Base-by-base conservation (phyloP, 345 rosid genomes). In the Erodium maritimum region DNA sequence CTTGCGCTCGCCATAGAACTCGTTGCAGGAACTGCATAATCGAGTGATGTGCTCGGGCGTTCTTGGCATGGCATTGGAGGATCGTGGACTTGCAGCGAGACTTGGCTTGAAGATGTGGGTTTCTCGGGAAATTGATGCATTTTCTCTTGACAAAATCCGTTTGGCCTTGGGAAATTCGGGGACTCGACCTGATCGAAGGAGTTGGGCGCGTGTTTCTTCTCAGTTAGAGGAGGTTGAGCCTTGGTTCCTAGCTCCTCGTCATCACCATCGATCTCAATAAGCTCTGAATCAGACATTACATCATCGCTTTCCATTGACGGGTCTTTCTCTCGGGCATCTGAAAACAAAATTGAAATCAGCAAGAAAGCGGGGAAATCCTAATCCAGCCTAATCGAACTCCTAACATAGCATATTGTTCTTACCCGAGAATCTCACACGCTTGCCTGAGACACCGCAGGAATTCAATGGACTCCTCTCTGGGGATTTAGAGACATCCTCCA, bases 171-270 rank as follows among this genome's bases (percentile, higher is more conserved):
- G 52, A 69, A 25, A 62, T 60, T 54, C 24, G 65, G 61, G 13
- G 57, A 21, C 23, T 52, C 64, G 33, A 56, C 52, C 29, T 33
- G 56, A 24, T 57, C 63, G 42, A 18, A 55, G 42, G 19, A 46
- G 67, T 56, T 62, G 19, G 71, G 59, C 22, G 67, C 63, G 34
- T 54, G 54, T 60, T 59, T 67, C 25, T 68, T 73, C 19, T 66
- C 70, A 33, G 22, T 64, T 23, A 25, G 42, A 33, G 5, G 2
- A 29, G 56, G 57, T 55, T 71, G 78, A 53, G 25, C 52, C 58
- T 1, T 56, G 64, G 23, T 59, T 63, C 59, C 65, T 48, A 70
- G 54, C 61, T 64, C 68, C 17, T 52, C 60, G 23, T 21, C 62
- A 29, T 68, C 66, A 5, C 57, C 75, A 64, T 65, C 69, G 52